These are phyloP conservation scores for Wickerhamiella siamensis DNA, from an alignment of 805 yeast genomes.

Conservation along the genomic window DNA sequence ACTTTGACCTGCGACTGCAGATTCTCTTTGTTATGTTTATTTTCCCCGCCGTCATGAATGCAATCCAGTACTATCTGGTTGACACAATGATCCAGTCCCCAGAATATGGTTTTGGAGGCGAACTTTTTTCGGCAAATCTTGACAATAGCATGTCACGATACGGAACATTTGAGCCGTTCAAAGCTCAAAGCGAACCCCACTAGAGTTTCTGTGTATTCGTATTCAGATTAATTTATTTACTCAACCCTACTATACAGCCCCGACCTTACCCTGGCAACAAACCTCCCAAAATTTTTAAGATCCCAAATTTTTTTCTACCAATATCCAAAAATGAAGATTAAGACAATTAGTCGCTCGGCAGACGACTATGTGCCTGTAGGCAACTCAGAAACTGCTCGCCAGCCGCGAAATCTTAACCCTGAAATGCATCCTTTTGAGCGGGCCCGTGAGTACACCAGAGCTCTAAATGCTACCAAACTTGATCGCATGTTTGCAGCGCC, in stretches of 20 bases:
- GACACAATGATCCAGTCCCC: conserved; percentile 46
- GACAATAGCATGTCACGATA: conserved; percentile 6
- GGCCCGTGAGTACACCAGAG: conserved; percentile 91
- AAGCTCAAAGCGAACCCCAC: background rate
- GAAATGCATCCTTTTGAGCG: conserved; percentile 94
- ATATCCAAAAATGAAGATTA: conserved; percentile 43
- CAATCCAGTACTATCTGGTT: conserved; percentile 39
- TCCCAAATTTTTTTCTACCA: background rate
- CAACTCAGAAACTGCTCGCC: conserved; percentile 72
- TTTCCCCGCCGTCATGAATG: conserved; percentile 30
- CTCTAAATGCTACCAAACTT: conserved; percentile 85
- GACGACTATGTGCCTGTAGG: conserved; percentile 88
- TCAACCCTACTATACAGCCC: background rate
- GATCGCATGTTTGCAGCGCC: conserved; percentile 98
- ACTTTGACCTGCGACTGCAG: conserved; percentile 61
- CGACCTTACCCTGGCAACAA: background rate
- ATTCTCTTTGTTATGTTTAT: conserved; percentile 72
- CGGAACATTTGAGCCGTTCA: conserved; percentile 10
- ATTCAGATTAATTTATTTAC: background rate
- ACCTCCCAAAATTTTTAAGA: too few species aligned
- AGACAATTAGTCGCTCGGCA: conserved; percentile 76
- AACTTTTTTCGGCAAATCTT: conserved; percentile 1
- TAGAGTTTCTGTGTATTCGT: background rate
- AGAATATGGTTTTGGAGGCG: conserved; percentile 20
- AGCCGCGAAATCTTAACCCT: conserved; percentile 84